Base-by-base conservation (phyloP, 495 filamentous ascomycete species). In the Podospora pseudoanserina region DNA sequence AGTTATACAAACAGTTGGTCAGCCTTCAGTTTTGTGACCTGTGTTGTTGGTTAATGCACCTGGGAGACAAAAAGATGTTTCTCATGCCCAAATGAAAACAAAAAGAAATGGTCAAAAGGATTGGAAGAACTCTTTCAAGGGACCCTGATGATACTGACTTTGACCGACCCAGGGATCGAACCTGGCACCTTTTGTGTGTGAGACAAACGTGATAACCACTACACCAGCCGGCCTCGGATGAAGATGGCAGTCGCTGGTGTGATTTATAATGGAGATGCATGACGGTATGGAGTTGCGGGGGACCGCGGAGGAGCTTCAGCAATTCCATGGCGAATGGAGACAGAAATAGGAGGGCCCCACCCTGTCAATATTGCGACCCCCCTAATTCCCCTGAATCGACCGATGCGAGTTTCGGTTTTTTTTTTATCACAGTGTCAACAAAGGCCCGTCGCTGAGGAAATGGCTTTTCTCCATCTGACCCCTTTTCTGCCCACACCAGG, bases 201-300 rank as follows among this genome's bases (percentile, higher is more conserved):
- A 73, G 67, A 67, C 69, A 68, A 68, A 74, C 70, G 72, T 71
- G 67, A 74, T 71, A 71, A 68, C 72, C 66, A 71, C 69, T 69
- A 71, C 69, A 74, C 69, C 71, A 73, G 64, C 15, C 68, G 68
- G 23, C 68, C 68, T 54, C 58, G 16, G 55, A 58, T 58, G 55
- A 49, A 11, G 13, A 11, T 49, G 1, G 13, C 2, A 3, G 39
- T 13, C 13, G 39, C 13, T 49, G 13, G 13, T 3, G 39, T 49
- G 39, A 49, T 49, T 49, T 49, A 49, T 49, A 49, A 49, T 13
- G 13, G 39, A 49, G 39, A 18, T 49, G 39, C 39, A 49, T 49
- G 39, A 49, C 39, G 39, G 39, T 49, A 16, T 49, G 39, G 39
- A 49, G 39, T 49, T 18, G 39, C 2, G 39, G 39, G 39, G 39